A percentile compares a stretch with the other conserved stretches of the same genome.
These are phyloP conservation scores for Phytopythium oedochilum DNA, from an alignment of 352 stramenopile species.

Conservation along the genomic window DNA sequence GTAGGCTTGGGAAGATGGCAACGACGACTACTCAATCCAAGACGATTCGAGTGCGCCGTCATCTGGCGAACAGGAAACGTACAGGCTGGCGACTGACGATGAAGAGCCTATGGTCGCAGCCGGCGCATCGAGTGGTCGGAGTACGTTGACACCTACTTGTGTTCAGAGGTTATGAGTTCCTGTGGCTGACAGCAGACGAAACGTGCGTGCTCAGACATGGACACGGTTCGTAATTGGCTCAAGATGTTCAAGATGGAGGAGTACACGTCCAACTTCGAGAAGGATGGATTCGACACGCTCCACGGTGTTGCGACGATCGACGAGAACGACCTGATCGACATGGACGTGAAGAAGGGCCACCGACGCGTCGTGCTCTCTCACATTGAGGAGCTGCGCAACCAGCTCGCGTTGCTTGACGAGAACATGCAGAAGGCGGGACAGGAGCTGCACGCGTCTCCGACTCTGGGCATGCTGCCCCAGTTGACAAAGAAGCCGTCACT, in stretches of 20 bases:
- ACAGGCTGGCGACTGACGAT: slow-evolving; percentile 26
- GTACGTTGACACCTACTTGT: slow-evolving; percentile 18
- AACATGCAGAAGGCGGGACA: slow-evolving; percentile 41
- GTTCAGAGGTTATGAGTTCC: neutral
- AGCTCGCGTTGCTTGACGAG: slow-evolving; percentile 64
- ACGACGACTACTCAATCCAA: slow-evolving; percentile 82
- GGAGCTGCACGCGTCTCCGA: slow-evolving; percentile 67
- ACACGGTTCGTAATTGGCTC: slow-evolving; percentile 80
- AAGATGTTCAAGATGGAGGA: slow-evolving; percentile 87
- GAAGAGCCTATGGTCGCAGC: slow-evolving; percentile 24
- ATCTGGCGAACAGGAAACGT: slow-evolving; percentile 8
- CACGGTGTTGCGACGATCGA: slow-evolving; percentile 83
- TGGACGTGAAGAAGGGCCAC: slow-evolving; percentile 87
- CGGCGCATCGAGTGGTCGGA: slow-evolving; percentile 34
- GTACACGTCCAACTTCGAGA: slow-evolving; percentile 86
- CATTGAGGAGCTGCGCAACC: slow-evolving; percentile 78
- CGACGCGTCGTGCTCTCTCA: slow-evolving; percentile 79
- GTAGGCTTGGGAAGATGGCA: slow-evolving; percentile 81
- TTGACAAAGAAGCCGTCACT: slow-evolving; percentile 49
- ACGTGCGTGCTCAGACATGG: slow-evolving; percentile 44
- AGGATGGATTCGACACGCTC: slow-evolving; percentile 85
- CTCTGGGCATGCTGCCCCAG: slow-evolving; percentile 67
- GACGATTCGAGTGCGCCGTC: slow-evolving; percentile 33
- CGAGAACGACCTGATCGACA: slow-evolving; percentile 84
- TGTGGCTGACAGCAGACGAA: neutral